Percentiles rank a stretch among this genome's conserved stretches.
These are phyloP conservation scores for Fomitopsis pulvina DNA, from an alignment of 768 basidiomycete species.

Conservation along the genomic window DNA sequence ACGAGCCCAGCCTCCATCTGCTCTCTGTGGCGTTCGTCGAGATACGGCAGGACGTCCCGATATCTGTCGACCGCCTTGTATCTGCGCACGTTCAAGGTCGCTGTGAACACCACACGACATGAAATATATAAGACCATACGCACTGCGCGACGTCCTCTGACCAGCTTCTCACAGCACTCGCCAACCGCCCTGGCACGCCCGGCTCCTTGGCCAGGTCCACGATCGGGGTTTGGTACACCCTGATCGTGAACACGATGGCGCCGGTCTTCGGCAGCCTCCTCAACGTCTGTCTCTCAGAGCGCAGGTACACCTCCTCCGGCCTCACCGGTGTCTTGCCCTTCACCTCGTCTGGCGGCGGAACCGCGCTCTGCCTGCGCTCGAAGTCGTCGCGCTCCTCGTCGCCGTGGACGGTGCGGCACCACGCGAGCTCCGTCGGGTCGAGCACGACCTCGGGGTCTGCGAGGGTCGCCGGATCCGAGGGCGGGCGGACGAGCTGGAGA, in stretches of 20 bases:
- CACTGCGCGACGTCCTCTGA: constrained; percentile 51
- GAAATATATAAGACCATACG: constrained; percentile 30
- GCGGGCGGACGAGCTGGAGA: constrained; percentile 33
- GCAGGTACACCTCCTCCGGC: constrained; percentile 37
- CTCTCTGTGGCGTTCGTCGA: constrained; percentile 29
- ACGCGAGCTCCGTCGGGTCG: constrained; percentile 63
- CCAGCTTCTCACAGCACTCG: constrained; percentile 60
- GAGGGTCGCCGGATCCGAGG: constrained; percentile 5
- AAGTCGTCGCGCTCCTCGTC: constrained; percentile 35
- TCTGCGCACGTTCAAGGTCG: constrained; percentile 17
- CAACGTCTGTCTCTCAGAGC: constrained; percentile 63
- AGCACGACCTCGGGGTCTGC: constrained; percentile 11
- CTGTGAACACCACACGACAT: constrained; percentile 13
- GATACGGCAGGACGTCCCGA: constrained; percentile 27
- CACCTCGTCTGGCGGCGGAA: constrained; percentile 4
- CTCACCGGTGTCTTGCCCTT: constrained; percentile 10
- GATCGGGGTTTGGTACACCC: constrained; percentile 55
- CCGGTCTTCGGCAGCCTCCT: constrained; percentile 57
- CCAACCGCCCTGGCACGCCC: constrained; percentile 56
- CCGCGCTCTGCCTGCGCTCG: constrained; percentile 10
- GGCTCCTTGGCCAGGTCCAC: constrained; percentile 45
- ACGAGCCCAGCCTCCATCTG: constrained; percentile 23
- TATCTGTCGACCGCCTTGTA: constrained; percentile 29
- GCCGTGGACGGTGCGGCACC: constrained; percentile 51
- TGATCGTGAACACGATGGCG: constrained; percentile 62